phyloP scores from a whole-genome alignment of 306 rosid species.

The Vigna trinervia region DNA sequence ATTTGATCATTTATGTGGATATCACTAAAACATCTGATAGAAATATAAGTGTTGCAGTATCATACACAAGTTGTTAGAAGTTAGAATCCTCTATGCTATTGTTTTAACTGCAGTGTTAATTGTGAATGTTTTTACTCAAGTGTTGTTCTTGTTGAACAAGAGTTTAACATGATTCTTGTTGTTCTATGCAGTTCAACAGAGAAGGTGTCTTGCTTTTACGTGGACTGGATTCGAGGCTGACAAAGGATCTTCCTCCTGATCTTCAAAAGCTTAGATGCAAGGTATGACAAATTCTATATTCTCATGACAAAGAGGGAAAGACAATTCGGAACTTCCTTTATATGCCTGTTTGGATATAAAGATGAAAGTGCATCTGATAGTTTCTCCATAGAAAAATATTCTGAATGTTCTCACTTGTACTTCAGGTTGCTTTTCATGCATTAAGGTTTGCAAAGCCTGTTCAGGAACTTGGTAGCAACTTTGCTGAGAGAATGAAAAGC shows the following conservation, averaged over 20 bases:
- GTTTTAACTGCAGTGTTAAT: not conserved
- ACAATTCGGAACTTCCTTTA: conserved; percentile 5
- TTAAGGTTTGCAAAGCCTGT: conserved; percentile 88
- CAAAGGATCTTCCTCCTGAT: conserved; percentile 95
- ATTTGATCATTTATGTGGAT: not conserved
- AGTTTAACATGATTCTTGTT: conserved; percentile 44
- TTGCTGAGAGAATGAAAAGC: conserved; percentile 79
- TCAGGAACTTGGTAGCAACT: conserved; percentile 75
- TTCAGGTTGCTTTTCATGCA: conserved; percentile 92
- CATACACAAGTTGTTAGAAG: not conserved
- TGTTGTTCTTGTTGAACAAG: conserved; percentile 12
- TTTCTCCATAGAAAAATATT: not conserved
- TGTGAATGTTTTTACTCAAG: not conserved
- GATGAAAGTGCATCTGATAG: too few species aligned
- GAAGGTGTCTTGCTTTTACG: conserved; percentile 93
- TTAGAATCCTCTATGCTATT: not conserved
- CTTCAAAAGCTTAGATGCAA: conserved; percentile 98
- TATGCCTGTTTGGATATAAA: not conserved
- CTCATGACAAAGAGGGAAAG: not conserved
- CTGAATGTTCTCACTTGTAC: conserved; percentile 34
- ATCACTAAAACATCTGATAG: not conserved
- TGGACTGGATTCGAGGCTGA: conserved; percentile 86
- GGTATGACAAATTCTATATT: conserved; percentile 52
- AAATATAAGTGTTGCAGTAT: not conserved
- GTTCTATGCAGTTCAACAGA: conserved; percentile 72